These are phyloP conservation scores for Achlya hypogyna DNA, from an alignment of 352 stramenopile species.

Conservation along the genomic window DNA sequence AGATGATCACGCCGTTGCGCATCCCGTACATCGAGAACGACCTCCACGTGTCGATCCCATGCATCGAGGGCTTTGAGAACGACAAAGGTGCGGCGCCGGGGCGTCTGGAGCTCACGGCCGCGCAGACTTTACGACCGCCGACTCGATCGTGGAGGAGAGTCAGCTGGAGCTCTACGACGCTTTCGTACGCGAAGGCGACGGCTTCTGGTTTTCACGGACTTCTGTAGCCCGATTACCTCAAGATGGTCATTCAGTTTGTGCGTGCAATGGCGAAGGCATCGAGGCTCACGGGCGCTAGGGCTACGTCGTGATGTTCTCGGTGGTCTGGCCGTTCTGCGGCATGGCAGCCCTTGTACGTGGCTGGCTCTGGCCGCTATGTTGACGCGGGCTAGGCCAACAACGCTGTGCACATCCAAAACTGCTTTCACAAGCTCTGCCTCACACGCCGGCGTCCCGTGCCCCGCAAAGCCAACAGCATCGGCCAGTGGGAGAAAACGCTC, in stretches of 20 bases:
- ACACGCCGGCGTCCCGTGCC: constrained; percentile 58
- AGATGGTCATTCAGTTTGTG: constrained; percentile 86
- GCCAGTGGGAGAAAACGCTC: constrained; percentile 81
- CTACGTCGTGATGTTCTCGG: constrained; percentile 84
- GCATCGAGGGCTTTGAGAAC: constrained; percentile 74
- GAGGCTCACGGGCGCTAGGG: constrained; percentile 28
- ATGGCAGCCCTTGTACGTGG: constrained; percentile 42
- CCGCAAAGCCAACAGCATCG: constrained; percentile 75
- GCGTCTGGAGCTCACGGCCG: not conserved
- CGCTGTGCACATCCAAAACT: constrained; percentile 73
- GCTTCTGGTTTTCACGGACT: not conserved
- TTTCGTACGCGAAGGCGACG: constrained; percentile 39
- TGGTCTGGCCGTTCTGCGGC: constrained; percentile 79
- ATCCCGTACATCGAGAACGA: constrained; percentile 81
- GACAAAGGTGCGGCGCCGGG: constrained; percentile 40
- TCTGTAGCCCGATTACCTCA: constrained; percentile 62
- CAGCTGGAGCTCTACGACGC: constrained; percentile 71
- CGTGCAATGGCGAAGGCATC: not conserved
- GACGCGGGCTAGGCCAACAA: constrained; percentile 40
- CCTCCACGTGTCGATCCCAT: constrained; percentile 61
- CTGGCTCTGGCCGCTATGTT: not conserved
- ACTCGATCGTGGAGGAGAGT: constrained; percentile 75
- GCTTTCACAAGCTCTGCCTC: constrained; percentile 74
- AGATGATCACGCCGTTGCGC: constrained; percentile 83
- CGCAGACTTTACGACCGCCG: constrained; percentile 72